Evolutionary conservation across 2,329 filamentous ascomycete species (phyloP).

Genomic region (Ascochyta koolunga): DNA sequence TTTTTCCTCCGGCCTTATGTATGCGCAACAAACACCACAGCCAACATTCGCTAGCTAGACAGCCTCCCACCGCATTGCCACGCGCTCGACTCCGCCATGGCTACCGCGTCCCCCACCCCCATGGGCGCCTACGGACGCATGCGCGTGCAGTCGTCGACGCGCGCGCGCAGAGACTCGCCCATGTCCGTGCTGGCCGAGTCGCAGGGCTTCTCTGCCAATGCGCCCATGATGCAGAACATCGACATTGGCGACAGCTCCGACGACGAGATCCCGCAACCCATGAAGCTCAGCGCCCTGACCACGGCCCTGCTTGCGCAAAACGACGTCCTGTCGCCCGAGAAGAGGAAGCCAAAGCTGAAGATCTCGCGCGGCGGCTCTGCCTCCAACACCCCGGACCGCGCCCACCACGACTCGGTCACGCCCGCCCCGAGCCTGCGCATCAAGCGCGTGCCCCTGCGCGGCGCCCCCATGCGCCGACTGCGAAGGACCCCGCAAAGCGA

Average conservation of each 20-base stretch:
- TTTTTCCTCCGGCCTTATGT: slow-evolving; percentile 42
- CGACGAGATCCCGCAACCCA: slow-evolving; percentile 83
- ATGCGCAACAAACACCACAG: slow-evolving; percentile 48
- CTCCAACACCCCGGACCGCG: slow-evolving; percentile 45
- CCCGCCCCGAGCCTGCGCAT: slow-evolving; percentile 50
- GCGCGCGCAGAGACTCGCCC: slow-evolving; percentile 54
- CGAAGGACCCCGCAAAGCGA: slow-evolving; percentile 49
- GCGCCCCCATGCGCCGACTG: slow-evolving; percentile 48
- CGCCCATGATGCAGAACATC: slow-evolving; percentile 56
- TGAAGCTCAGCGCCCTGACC: slow-evolving; percentile 92
- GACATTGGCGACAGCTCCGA: slow-evolving; percentile 84
- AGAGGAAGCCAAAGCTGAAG: slow-evolving; percentile 46
- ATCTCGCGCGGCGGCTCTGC: slow-evolving; percentile 45
- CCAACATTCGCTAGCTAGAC: slow-evolving; percentile 48
- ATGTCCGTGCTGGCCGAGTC: slow-evolving; percentile 52
- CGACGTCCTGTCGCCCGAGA: slow-evolving; percentile 48
- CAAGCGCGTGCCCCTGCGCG: slow-evolving; percentile 47
- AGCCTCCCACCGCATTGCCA: slow-evolving; percentile 28
- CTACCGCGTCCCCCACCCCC: slow-evolving; percentile 49
- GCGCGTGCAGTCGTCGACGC: slow-evolving; percentile 44
- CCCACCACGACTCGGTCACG: slow-evolving; percentile 44
- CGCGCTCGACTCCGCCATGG: slow-evolving; percentile 38
- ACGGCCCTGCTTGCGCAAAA: slow-evolving; percentile 74
- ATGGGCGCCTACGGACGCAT: slow-evolving; percentile 49
- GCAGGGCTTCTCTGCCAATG: slow-evolving; percentile 54